Evolutionary conservation across 2,329 filamentous ascomycete species (phyloP), one percentile per base, ranked within the genome.

Genomic region (Colletotrichum scovillei): DNA sequence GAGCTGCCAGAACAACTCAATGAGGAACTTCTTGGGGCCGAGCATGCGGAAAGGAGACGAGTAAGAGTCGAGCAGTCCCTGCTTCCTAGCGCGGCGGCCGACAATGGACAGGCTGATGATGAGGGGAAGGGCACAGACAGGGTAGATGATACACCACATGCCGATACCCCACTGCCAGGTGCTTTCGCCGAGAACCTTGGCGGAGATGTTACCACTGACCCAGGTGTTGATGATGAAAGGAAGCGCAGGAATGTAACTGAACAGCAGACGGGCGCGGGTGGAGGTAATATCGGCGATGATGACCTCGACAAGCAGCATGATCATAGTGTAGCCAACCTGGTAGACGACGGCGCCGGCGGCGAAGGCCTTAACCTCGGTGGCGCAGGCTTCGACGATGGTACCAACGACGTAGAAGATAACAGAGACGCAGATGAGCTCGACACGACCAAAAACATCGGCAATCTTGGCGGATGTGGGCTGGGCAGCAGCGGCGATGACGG

Each of bases 171-270:
- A 92, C 72, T 85, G 81, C 91, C 91, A 92, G 8, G 81, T 85
- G 0, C 87, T 89, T 16, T 73, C 76, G 0, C 70, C 77, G 1
- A 91, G 79, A 1, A 91, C 88, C 0, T 86, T 82, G 4, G 77
- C 71, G 4, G 88, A 84, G 56, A 92, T 81, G 76, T 92, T 84
- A 30, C 91, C 91, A 74, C 88, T 88, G 4, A 92, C 86, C 91
- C 91, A 92, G 1, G 91, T 90, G 81, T 92, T 92, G 81, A 91
- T 88, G 76, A 92, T 83, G 80, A 90, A 92, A 1, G 90, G 90
- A 6, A 85, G 77, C 1, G 88, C 88, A 1, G 90, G 90, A 73
- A 93, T 85, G 77, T 91, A 93, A 60, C 88, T 91, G 83, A 92
- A 92, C 76, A 93, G 83, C 9, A 93, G 83, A 77, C 91, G 90